Conservation (phyloP, 257 asterid species). For the Striga asiatica region DNA sequence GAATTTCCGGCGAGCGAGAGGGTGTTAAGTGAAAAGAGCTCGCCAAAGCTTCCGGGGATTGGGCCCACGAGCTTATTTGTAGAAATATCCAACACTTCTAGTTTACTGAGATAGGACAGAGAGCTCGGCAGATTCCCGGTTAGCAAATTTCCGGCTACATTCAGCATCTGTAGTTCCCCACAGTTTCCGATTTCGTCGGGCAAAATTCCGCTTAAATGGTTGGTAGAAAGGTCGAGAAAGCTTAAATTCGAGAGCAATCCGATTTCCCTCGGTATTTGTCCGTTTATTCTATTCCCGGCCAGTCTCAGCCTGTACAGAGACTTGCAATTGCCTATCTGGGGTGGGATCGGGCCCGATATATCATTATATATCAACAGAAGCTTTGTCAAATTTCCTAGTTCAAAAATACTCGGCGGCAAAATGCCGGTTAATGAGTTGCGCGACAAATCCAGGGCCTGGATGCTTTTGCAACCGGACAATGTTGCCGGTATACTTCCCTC, state of each 20-base stretch:
- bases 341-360: constrained; percentile 52
- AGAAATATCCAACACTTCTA: constrained; percentile 55
- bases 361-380: constrained; percentile 56
- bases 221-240: constrained; percentile 55
- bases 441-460: constrained; percentile 58
- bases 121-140: constrained; percentile 40
- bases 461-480: constrained; percentile 51
- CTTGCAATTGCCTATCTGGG: constrained; percentile 46
- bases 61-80: constrained; percentile 40
- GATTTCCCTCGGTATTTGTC: constrained; percentile 46
- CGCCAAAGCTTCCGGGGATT: constrained; percentile 45
- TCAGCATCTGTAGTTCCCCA: constrained; percentile 48
- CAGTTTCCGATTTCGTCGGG: constrained; percentile 63
- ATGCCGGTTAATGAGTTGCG: constrained; percentile 46
- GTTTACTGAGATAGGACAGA: constrained; percentile 38
- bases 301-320: constrained; percentile 44
- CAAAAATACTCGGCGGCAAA: constrained; percentile 43
- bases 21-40: constrained; percentile 38
- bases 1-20: constrained; percentile 42
- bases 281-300: constrained; percentile 42
- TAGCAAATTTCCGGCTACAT: constrained; percentile 45
- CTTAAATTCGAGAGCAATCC: constrained; percentile 35
- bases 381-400: constrained; percentile 45
- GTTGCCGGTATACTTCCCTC: constrained; percentile 54
- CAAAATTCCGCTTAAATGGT: constrained; percentile 35